These are phyloP conservation scores for Rhodomyrtus tomentosa DNA, from an alignment of 345 rosid genomes.

Conservation along the genomic window DNA sequence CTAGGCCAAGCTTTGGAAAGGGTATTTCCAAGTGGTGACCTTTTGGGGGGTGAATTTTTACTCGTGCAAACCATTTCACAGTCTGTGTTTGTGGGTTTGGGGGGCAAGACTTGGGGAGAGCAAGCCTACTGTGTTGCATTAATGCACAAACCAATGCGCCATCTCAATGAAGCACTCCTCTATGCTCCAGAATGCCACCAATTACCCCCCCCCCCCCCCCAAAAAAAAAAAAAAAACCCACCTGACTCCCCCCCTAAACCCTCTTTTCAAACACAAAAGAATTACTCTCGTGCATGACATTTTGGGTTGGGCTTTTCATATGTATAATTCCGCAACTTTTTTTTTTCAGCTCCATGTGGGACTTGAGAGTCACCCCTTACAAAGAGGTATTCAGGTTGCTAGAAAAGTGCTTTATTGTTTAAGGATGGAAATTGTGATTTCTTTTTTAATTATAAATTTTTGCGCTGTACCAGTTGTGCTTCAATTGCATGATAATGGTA, in stretches of 20 bases:
- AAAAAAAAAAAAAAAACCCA: too few species aligned
- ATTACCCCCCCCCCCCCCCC: not conserved
- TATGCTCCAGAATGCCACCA: not conserved
- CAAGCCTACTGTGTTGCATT: not conserved
- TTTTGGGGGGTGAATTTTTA: not conserved
- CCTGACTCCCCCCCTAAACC: not conserved
- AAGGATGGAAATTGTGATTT: not conserved
- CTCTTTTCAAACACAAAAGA: not conserved
- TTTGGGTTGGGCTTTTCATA: not conserved
- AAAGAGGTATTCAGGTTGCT: not conserved
- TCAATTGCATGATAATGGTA: not conserved
- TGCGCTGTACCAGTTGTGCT: not conserved
- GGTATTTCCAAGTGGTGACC: not conserved
- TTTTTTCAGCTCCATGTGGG: not conserved
- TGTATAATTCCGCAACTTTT: not conserved
- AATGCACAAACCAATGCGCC: not conserved
- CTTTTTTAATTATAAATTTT: not conserved
- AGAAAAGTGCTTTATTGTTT: not conserved
- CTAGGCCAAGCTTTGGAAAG: not conserved
- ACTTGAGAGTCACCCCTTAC: not conserved
- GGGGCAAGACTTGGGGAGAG: not conserved
- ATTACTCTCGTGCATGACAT: not conserved
- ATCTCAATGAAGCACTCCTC: not conserved
- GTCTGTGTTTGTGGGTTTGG: not conserved
- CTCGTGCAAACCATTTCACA: not conserved